Conservation (phyloP, 179 eudicot species). For the Spinacia oleracea region DNA sequence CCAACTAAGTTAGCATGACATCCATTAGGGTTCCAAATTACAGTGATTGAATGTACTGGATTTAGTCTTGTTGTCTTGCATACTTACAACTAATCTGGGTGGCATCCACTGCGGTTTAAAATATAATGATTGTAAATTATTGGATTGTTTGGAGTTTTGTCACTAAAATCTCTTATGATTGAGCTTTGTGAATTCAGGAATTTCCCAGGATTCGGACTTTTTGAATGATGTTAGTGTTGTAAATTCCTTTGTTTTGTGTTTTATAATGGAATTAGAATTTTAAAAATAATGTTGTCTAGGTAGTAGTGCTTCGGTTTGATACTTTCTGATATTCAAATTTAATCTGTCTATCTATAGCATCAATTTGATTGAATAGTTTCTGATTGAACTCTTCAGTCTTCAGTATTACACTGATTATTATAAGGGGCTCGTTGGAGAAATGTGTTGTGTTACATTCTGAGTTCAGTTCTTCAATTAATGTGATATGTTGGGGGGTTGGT, state of each 20-base stretch:
- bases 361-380: no score
- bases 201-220: neutral
- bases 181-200: neutral
- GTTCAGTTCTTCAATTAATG: no score
- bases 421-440: no score
- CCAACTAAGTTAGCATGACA: neutral
- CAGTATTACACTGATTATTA: no score
- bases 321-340: neutral
- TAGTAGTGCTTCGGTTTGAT: neutral
- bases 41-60: neutral
- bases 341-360: neutral
- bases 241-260: neutral
- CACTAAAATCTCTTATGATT: neutral
- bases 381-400: no score
- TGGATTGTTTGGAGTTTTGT: neutral
- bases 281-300: neutral
- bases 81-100: neutral
- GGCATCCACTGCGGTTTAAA: neutral
- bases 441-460: no score
- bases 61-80: no score
- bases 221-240: neutral
- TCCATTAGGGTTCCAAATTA: neutral
- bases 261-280: neutral
- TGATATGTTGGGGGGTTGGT: no score
- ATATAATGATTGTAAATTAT: no score